These are phyloP conservation scores for Globisporangium carolinianum DNA, from an alignment of 352 stramenopile species.

Conservation along the genomic window DNA sequence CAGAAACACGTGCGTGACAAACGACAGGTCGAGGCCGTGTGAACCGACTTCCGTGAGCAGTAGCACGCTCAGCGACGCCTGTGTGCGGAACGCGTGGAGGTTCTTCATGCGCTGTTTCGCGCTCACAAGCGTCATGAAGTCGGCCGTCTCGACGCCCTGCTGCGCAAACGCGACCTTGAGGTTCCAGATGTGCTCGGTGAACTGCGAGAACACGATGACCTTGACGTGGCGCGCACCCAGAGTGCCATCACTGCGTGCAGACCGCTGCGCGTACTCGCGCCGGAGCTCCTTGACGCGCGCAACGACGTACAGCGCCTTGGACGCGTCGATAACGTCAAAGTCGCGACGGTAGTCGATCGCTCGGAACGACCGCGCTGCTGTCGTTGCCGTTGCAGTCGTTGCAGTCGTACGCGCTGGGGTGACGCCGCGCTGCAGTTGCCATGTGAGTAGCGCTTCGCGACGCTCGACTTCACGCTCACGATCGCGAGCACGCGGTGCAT, in stretches of 20 bases:
- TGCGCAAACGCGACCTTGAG: conserved; percentile 67
- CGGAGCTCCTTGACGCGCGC: conserved; percentile 57
- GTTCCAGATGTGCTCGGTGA: conserved; percentile 75
- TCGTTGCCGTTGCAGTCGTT: not conserved
- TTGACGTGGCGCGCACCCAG: conserved; percentile 35
- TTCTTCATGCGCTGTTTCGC: conserved; percentile 42
- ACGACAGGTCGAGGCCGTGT: conserved; percentile 95
- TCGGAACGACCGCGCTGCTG: conserved; percentile 3
- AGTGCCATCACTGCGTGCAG: not conserved
- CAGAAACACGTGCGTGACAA: conserved; percentile 98
- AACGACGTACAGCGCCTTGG: conserved; percentile 71
- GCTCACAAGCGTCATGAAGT: conserved; percentile 54
- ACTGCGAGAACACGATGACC: conserved; percentile 81
- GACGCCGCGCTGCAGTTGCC: conserved; percentile 1
- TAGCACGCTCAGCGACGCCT: conserved; percentile 85
- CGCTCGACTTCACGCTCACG: conserved; percentile 1
- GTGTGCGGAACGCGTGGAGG: conserved; percentile 43
- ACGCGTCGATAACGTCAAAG: conserved; percentile 44
- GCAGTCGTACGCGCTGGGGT: not conserved
- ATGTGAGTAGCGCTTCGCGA: not conserved
- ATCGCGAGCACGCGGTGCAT: not conserved
- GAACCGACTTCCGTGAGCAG: conserved; percentile 92
- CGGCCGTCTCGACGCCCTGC: conserved; percentile 46
- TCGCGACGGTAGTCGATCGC: conserved; percentile 22
- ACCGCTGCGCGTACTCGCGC: conserved; percentile 33